Evolutionary conservation across 768 basidiomycete genomes (phyloP), one percentile per base, ranked within the genome.

Genomic region (Suillus clintonianus): DNA sequence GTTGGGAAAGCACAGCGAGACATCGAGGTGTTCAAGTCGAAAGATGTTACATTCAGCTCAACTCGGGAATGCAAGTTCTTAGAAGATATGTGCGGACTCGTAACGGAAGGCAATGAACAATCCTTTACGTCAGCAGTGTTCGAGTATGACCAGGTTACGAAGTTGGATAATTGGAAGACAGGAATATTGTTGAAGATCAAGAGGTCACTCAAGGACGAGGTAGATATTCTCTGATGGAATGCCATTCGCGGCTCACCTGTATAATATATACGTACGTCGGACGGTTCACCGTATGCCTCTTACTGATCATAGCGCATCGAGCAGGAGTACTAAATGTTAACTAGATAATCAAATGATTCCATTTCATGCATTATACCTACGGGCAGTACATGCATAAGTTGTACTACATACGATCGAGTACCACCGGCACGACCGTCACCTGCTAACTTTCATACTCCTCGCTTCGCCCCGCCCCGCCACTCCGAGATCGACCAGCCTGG

Each of bases 121-220:
- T 77, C 80, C 30, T 97, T 91, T 74, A 94, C 92, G 6, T 88
- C 79, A 19, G 89, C 89, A n/a, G 89, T 97, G n/a, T 87, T 86
- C 48, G 94, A 96, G 74, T 99, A 86, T 74, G 95, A 99, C 75
- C 89, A 95, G 72, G 86, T 98, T 65, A 91, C 88, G 43, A 95
- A 93, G 79, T 78, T 99, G 72, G 97, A 99, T 75, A 91, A 91
- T 76, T 97, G 95, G 95, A 99, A 98, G 85, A 99, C 96, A 53
- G 82, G 76, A 34, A 89, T 99, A 58, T 76, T 99, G 72, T 80
- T 99, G 71, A 92, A 90, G 80, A 89, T 98, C 76, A 99, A 99
- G 85, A 86, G 85, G 73, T 80, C 81, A 24, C 86, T 95, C 55
- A 83, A 90, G 62, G 84, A 85, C 59, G 88, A 88, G 64, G 83